Evolutionary conservation across 176 grass and related monocot species (phyloP).

Genomic region (Poa pratensis): DNA sequence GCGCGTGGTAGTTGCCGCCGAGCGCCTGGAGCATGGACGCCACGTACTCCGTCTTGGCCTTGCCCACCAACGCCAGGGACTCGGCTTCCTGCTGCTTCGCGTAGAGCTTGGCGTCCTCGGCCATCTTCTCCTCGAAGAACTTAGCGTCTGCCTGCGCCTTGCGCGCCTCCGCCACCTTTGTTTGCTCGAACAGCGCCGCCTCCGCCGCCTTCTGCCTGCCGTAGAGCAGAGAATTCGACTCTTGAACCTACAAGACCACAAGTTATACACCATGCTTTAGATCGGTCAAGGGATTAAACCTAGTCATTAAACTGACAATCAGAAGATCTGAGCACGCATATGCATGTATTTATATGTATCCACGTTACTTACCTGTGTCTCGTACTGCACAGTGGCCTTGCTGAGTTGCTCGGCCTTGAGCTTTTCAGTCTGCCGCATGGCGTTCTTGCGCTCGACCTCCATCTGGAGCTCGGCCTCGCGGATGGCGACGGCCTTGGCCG

Average conservation of each 20-base stretch:
- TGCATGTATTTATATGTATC: too few species aligned
- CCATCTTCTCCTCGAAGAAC: slow-evolving; percentile 69
- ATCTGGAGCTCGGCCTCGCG: slow-evolving; percentile 24
- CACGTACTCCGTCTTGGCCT: slow-evolving; percentile 27
- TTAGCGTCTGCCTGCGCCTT: slow-evolving; percentile 62
- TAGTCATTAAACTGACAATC: neutral
- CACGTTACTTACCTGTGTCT: neutral
- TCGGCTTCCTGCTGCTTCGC: slow-evolving; percentile 30
- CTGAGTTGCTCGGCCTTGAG: slow-evolving; percentile 24
- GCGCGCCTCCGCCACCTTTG: slow-evolving; percentile 49
- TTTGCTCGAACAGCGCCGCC: slow-evolving; percentile 10
- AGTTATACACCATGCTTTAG: neutral
- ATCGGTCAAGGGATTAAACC: neutral
- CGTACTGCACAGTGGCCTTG: slow-evolving; percentile 51
- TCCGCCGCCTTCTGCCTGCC: slow-evolving; percentile 8
- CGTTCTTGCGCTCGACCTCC: slow-evolving; percentile 25
- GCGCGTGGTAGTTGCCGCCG: slow-evolving; percentile 25
- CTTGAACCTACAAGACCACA: neutral
- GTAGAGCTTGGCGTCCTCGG: slow-evolving; percentile 71
- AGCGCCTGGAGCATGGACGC: slow-evolving; percentile 22
- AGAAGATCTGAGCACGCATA: neutral
- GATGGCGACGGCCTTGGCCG: slow-evolving; percentile 15
- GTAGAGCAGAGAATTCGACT: neutral
- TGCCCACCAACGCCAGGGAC: neutral
- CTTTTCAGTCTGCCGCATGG: slow-evolving; percentile 7